Evolutionary conservation across 1,284 basidiomycete species (phyloP).

Genomic region (Rhodotorula sp.): DNA sequence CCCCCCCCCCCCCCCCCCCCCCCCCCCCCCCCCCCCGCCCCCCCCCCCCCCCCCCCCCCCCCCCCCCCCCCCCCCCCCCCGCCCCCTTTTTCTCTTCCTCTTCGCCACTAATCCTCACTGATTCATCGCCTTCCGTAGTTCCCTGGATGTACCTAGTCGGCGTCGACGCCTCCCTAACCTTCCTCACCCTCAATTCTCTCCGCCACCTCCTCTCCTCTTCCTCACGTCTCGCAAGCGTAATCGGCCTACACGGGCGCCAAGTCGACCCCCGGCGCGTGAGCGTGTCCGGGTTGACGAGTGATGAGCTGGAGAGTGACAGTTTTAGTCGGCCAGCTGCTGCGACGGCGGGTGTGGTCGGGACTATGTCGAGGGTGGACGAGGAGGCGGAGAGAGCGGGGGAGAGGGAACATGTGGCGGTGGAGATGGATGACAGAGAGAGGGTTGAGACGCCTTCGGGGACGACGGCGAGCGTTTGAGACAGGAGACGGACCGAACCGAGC

Average conservation of each 20-base stretch:
- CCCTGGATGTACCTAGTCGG: constrained; percentile 24
- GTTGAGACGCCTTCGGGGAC: background rate
- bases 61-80: too few species aligned
- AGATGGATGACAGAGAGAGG: constrained; percentile 1
- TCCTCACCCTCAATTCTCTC: constrained; percentile 18
- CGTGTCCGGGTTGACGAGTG: constrained; percentile 3
- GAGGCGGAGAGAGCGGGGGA: background rate
- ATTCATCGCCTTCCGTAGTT: too few species aligned
- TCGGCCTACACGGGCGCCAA: background rate
- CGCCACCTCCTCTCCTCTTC: constrained; percentile 3
- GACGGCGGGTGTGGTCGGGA: background rate
- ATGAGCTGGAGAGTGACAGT: constrained; percentile 2
- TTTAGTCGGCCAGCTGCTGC: background rate
- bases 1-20: too few species aligned
- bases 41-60: too few species aligned
- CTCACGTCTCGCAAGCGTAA: background rate
- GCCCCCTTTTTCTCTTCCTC: too few species aligned
- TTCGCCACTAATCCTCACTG: too few species aligned
- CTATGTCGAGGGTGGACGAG: background rate
- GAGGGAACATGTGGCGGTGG: background rate
- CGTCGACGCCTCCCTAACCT: constrained; percentile 6
- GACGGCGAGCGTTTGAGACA: too few species aligned
- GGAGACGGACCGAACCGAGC: too few species aligned
- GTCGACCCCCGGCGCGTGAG: background rate
- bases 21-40: too few species aligned